A percentile compares a stretch with the other conserved stretches of the same genome.
phyloP scores from a whole-genome alignment of 306 rosid genomes.

The Dryas drummondii region DNA sequence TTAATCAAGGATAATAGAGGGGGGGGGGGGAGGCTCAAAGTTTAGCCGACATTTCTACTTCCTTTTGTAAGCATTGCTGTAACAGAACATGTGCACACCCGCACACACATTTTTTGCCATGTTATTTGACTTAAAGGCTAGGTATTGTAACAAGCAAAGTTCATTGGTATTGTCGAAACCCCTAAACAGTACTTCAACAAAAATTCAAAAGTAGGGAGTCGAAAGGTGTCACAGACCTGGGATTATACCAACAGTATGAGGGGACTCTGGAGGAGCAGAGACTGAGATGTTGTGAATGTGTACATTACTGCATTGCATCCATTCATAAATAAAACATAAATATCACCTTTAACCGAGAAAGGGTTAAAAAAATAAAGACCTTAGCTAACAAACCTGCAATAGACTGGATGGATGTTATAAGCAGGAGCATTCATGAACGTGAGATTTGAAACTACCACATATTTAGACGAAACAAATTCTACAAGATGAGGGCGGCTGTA shows the following conservation, averaged over 20 bases:
- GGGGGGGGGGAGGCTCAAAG: neutral
- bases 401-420: slow-evolving; percentile 85
- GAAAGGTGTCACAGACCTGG: slow-evolving; percentile 65
- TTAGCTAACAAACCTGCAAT: slow-evolving; percentile 69
- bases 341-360: neutral
- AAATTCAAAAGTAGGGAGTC: slow-evolving; percentile 9
- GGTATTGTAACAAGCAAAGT: neutral
- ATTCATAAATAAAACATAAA: slow-evolving; percentile 14
- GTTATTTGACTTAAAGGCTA: neutral
- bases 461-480: slow-evolving; percentile 60
- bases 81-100: neutral
- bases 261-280: slow-evolving; percentile 76
- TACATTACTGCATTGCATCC: slow-evolving; percentile 68
- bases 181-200: neutral
- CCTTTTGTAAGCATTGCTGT: neutral
- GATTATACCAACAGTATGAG: slow-evolving; percentile 77
- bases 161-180: neutral
- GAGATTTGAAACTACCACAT: slow-evolving; percentile 86
- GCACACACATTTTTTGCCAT: neutral
- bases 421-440: slow-evolving; percentile 89
- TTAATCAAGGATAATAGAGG: neutral
- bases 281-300: slow-evolving; percentile 76
- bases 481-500: slow-evolving; percentile 93
- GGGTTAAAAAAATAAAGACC: neutral
- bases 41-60: neutral